phyloP scores from a whole-genome alignment of 148 eudicot species.

The Silene latifolia region DNA sequence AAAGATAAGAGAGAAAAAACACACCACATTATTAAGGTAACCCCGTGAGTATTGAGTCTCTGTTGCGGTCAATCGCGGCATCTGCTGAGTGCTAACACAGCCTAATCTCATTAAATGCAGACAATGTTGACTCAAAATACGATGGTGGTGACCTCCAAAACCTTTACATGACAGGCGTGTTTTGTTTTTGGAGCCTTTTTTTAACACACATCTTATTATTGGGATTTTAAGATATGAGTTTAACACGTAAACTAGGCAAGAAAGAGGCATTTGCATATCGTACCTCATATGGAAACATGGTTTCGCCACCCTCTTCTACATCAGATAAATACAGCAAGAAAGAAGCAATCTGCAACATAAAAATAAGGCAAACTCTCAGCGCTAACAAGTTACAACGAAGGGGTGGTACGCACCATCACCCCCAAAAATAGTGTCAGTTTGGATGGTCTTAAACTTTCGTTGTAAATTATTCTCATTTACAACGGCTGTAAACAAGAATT shows the following conservation, averaged over 20 bases:
- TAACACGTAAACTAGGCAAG: not conserved
- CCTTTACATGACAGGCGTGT: not conserved
- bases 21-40: not conserved
- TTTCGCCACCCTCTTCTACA: constrained; percentile 95
- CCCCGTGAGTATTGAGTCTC: not conserved
- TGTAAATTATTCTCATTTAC: too few species aligned
- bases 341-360: constrained; percentile 62
- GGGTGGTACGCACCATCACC: too few species aligned
- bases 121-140: not conserved
- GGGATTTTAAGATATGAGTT: not conserved
- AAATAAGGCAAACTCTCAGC: not conserved
- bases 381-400: too few species aligned
- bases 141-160: too few species aligned
- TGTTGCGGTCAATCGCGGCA: not conserved
- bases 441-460: too few species aligned
- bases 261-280: constrained; percentile 2
- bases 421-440: too few species aligned
- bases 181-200: not conserved
- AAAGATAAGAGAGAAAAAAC: not conserved
- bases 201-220: not conserved
- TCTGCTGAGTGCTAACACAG: not conserved
- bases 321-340: constrained; percentile 82
- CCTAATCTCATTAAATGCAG: not conserved
- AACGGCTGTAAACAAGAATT: too few species aligned
- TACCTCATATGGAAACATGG: constrained; percentile 94